Conservation (phyloP, 192 early-diverging fungal species). For the Kickxella alabastrina region DNA sequence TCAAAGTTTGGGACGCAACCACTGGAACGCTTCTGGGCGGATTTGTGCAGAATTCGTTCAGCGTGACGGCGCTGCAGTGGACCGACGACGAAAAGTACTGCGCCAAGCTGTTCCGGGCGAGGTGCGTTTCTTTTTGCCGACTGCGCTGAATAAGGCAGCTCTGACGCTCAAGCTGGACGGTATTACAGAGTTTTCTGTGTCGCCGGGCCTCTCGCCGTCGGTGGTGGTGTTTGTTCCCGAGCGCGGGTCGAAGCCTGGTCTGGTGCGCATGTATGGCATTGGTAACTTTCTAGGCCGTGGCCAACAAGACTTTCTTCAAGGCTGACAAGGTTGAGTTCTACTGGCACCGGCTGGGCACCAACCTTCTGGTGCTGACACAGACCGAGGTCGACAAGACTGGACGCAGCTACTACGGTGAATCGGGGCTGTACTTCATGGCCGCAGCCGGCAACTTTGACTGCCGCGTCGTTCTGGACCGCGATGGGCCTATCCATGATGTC, state of each 20-base stretch:
- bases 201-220: constrained; percentile 75
- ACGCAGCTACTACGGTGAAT: constrained; percentile 97
- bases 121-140: constrained; percentile 75
- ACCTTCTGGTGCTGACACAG: constrained; percentile 83
- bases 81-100: constrained; percentile 85
- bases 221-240: constrained; percentile 92
- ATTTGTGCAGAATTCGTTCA: constrained; percentile 81
- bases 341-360: constrained; percentile 90
- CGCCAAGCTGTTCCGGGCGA: constrained; percentile 83
- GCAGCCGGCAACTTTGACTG: constrained; percentile 91
- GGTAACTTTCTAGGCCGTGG: constrained; percentile 67
- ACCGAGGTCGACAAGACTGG: constrained; percentile 96
- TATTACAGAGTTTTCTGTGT: constrained; percentile 80
- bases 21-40: constrained; percentile 64
- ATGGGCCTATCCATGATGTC: constrained; percentile 95
- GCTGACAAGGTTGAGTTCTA: constrained; percentile 89
- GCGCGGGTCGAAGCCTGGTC: constrained; percentile 73
- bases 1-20: constrained; percentile 73
- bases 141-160: constrained; percentile 24
- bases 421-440: constrained; percentile 85
- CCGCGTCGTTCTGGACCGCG: constrained; percentile 74
- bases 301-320: constrained; percentile 92
- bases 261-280: constrained; percentile 82
- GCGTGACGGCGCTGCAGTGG: constrained; percentile 83
- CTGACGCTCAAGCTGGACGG: constrained; percentile 68